Evolutionary conservation across 805 yeast species (phyloP).

Genomic region (Kodamaea kaohsiungensis): DNA sequence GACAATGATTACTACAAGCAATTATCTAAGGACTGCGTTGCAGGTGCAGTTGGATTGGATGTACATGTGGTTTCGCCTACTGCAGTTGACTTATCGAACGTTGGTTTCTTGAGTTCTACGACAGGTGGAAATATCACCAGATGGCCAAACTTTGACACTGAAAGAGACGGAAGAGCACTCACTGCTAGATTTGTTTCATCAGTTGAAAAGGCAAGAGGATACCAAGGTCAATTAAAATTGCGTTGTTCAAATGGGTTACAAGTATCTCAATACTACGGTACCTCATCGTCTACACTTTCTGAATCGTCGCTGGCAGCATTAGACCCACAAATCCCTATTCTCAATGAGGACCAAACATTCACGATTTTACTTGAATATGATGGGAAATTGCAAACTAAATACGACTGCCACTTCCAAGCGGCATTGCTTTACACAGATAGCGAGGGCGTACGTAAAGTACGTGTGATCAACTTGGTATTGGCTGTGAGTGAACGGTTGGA

Average conservation of each 20-base stretch:
- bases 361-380: slow-evolving; percentile 77
- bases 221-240: slow-evolving; percentile 78
- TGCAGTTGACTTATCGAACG: slow-evolving; percentile 70
- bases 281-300: slow-evolving; percentile 25
- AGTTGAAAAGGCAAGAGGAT: slow-evolving; percentile 57
- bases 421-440: slow-evolving; percentile 83
- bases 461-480: slow-evolving; percentile 82
- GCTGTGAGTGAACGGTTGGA: slow-evolving; percentile 74
- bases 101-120: slow-evolving; percentile 62
- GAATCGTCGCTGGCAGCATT: slow-evolving; percentile 23
- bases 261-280: slow-evolving; percentile 72
- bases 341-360: slow-evolving; percentile 62
- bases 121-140: slow-evolving; percentile 72
- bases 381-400: slow-evolving; percentile 64
- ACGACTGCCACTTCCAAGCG: slow-evolving; percentile 87
- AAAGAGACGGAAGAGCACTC: slow-evolving; percentile 68
- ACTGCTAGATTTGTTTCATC: slow-evolving; percentile 59
- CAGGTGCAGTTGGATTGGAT: slow-evolving; percentile 70
- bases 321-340: slow-evolving; percentile 72
- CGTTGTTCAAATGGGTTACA: slow-evolving; percentile 89
- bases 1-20: slow-evolving; percentile 62
- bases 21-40: slow-evolving; percentile 56
- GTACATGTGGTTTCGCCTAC: slow-evolving; percentile 66
- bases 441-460: slow-evolving; percentile 75
- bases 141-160: slow-evolving; percentile 67